These are phyloP conservation scores for Ceratocystis cubensis DNA, from an alignment of 2,329 filamentous ascomycete species.

Conservation along the genomic window DNA sequence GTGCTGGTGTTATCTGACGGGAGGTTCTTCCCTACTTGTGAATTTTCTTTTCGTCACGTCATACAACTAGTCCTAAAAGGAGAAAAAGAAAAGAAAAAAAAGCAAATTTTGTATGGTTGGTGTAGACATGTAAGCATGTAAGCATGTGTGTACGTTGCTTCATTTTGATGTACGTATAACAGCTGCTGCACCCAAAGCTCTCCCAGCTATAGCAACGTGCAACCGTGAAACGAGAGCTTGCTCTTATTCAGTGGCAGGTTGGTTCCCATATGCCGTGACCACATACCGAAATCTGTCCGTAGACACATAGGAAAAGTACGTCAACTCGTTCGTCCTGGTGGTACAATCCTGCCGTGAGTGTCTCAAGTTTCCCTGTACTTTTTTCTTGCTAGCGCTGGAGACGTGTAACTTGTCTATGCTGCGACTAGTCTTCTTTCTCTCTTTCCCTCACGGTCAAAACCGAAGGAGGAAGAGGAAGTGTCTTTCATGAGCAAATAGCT, in stretches of 20 bases:
- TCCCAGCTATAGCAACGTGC: too few species aligned
- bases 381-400: background rate
- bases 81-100: too few species aligned
- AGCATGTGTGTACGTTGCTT: too few species aligned
- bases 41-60: background rate
- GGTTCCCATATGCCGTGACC: background rate
- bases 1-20: background rate
- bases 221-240: too few species aligned
- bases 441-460: background rate
- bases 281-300: background rate
- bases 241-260: too few species aligned
- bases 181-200: too few species aligned
- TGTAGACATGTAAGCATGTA: too few species aligned
- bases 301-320: background rate
- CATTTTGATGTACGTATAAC: too few species aligned
- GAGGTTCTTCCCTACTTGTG: background rate
- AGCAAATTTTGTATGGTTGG: too few species aligned
- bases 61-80: too few species aligned
- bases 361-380: background rate
- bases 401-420: background rate
- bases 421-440: background rate
- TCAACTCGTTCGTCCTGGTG: background rate
- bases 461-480: background rate
- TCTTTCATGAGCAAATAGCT: background rate
- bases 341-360: background rate